Evolutionary conservation across 2,329 filamentous ascomycete genomes (phyloP), one percentile per base, ranked within the genome.

Genomic region (Periglandula ipomoeae): DNA sequence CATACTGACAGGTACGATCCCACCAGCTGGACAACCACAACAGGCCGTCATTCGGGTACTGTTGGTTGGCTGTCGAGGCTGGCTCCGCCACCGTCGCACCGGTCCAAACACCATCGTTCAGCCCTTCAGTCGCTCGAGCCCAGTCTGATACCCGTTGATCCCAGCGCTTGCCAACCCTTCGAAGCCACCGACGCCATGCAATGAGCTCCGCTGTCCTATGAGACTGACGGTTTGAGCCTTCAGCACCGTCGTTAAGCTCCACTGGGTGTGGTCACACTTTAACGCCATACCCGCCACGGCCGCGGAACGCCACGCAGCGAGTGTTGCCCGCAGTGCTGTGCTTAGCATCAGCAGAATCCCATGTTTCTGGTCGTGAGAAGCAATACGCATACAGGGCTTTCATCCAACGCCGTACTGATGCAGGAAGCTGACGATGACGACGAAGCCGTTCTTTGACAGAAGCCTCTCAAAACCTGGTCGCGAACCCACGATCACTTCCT

Each of bases 11-110:
- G 26, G 42, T 15, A 34, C 19, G 26, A 44, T 44, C n/a, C n/a
- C n/a, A 26, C 23, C 19, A 34, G 27, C 42, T 34, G 27, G 42
- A 34, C 24, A 17, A 19, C 15, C 22, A 27, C 20, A 26, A 19
- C 17, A 17, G 10, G 11, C 45, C 32, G 7, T 26, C 20, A 24
- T 11, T 23, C 34, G 20, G 5, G 17, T 44, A 35, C 38, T 52
- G 45, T 39, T 50, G 52, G 48, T 47, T 46, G 49, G 35, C 39
- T 39, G 24, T 19, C 34, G 27, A 38, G 13, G 24, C 41, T 30
- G 22, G 44, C 43, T 50, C 47, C 54, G 52, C 54, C 53, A 50
- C 54, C 52, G 51, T 56, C 53, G 54, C 51, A 56, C 51, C 51
- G 34, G 37, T 34, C 24, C 43, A 23, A 46, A 55, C 50, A 47